A percentile compares a stretch with the other conserved stretches of the same genome.
phyloP scores from a whole-genome alignment of 139 green algal genomes.

The Mesotaenium endlicherianum region DNA sequence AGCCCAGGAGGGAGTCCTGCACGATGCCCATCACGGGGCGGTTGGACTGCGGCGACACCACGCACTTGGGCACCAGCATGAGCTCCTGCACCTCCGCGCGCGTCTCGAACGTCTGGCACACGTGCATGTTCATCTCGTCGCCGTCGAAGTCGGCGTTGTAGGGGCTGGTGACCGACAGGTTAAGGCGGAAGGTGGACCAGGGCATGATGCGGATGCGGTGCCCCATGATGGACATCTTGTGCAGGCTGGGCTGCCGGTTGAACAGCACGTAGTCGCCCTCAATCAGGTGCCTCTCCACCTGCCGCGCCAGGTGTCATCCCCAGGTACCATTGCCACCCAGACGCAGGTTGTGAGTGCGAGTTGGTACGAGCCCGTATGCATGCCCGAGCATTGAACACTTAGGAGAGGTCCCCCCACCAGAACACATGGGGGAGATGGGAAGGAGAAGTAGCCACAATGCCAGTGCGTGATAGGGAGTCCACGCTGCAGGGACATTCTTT shows the following conservation, averaged over 20 bases:
- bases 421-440: no score
- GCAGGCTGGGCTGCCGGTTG: constrained; percentile 98
- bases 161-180: constrained; percentile 94
- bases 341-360: no score
- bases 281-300: constrained; percentile 89
- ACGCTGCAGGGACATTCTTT: no score
- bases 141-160: constrained; percentile 99
- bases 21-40: constrained; percentile 96
- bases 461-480: no score
- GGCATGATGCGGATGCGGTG: constrained; percentile 87
- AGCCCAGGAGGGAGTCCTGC: constrained; percentile 93
- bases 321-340: no score
- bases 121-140: constrained; percentile 99
- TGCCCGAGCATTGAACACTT: no score
- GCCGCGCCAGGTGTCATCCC: no score
- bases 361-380: no score
- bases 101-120: constrained; percentile 89
- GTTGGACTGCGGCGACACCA: constrained; percentile 96
- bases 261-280: constrained; percentile 98
- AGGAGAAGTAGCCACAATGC: no score
- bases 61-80: constrained; percentile 97
- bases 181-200: constrained; percentile 79
- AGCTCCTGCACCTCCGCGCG: constrained; percentile 87
- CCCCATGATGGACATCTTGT: constrained; percentile 99
- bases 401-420: no score